These are phyloP conservation scores for Spiromastix sp. DNA, from an alignment of 2,329 filamentous ascomycete species.

Conservation along the genomic window DNA sequence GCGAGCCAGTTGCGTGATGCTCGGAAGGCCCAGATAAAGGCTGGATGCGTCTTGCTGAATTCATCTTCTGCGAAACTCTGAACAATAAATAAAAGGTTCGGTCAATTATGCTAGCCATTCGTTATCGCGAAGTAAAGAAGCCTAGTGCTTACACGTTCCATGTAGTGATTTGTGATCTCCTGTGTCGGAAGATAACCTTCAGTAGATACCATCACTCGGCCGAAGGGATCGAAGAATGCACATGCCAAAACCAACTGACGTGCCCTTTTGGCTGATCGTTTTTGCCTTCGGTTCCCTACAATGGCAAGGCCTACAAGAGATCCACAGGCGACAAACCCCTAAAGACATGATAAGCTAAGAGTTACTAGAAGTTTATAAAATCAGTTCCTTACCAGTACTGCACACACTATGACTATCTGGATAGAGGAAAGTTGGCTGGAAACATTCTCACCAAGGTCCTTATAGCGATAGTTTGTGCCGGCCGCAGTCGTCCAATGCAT, in stretches of 20 bases:
- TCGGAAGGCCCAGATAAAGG: constrained; percentile 81
- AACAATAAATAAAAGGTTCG: constrained; percentile 11
- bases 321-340: constrained; percentile 54
- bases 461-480: constrained; percentile 57
- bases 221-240: constrained; percentile 34
- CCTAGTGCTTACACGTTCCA: constrained; percentile 48
- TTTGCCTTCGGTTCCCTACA: constrained; percentile 43
- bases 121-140: too few relatives aligned
- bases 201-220: constrained; percentile 36
- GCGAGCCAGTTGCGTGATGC: constrained; percentile 68
- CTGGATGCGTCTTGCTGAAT: constrained; percentile 64
- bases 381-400: constrained; percentile 48
- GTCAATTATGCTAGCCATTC: too few relatives aligned
- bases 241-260: constrained; percentile 47
- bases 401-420: constrained; percentile 62
- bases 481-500: constrained; percentile 79
- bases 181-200: constrained; percentile 37
- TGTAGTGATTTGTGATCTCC: constrained; percentile 69
- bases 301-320: constrained; percentile 48
- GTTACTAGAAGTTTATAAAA: not conserved
- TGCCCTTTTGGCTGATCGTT: constrained; percentile 47
- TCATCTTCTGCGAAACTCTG: constrained; percentile 56
- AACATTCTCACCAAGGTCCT: constrained; percentile 31
- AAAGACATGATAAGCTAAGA: constrained; percentile 8
- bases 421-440: constrained; percentile 44